These are phyloP conservation scores for Penicillium brasilianum DNA, from an alignment of 2,329 filamentous ascomycete genomes.

Conservation along the genomic window DNA sequence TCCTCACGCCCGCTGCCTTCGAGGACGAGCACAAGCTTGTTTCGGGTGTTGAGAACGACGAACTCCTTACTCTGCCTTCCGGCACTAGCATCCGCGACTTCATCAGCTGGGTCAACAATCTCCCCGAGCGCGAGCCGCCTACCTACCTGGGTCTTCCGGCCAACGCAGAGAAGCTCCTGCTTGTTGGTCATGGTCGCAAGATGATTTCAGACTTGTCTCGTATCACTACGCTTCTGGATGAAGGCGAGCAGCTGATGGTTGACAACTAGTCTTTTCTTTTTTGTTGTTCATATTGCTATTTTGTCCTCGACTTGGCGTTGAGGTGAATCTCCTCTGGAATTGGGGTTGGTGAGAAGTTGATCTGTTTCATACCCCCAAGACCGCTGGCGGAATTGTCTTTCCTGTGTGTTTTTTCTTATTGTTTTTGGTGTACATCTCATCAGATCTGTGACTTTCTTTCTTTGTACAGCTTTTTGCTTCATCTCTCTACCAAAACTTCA, in stretches of 20 bases:
- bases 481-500: background rate
- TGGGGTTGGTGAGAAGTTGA: slow-evolving; percentile 8
- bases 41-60: slow-evolving; percentile 64
- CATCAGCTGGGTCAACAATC: slow-evolving; percentile 83
- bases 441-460: slow-evolving; percentile 11
- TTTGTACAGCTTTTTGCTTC: slow-evolving; percentile 18
- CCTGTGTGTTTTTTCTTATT: slow-evolving; percentile 1
- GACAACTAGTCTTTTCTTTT: slow-evolving; percentile 52
- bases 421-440: slow-evolving; percentile 19
- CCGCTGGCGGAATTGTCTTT: slow-evolving; percentile 12
- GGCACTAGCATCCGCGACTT: slow-evolving; percentile 86
- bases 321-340: slow-evolving; percentile 14
- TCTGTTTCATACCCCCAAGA: slow-evolving; percentile 18
- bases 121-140: slow-evolving; percentile 94
- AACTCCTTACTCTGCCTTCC: slow-evolving; percentile 73
- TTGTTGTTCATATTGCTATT: slow-evolving; percentile 1
- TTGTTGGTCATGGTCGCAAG: slow-evolving; percentile 84
- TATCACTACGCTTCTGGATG: slow-evolving; percentile 86
- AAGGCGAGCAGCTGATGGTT: slow-evolving; percentile 87
- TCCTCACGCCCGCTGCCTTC: slow-evolving; percentile 87
- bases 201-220: slow-evolving; percentile 84
- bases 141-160: slow-evolving; percentile 92
- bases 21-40: slow-evolving; percentile 92
- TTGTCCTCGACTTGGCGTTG: slow-evolving; percentile 16
- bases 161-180: slow-evolving; percentile 92